Evolutionary conservation across 495 filamentous ascomycete species (phyloP).

Genomic region (Aeminium ludgeri): DNA sequence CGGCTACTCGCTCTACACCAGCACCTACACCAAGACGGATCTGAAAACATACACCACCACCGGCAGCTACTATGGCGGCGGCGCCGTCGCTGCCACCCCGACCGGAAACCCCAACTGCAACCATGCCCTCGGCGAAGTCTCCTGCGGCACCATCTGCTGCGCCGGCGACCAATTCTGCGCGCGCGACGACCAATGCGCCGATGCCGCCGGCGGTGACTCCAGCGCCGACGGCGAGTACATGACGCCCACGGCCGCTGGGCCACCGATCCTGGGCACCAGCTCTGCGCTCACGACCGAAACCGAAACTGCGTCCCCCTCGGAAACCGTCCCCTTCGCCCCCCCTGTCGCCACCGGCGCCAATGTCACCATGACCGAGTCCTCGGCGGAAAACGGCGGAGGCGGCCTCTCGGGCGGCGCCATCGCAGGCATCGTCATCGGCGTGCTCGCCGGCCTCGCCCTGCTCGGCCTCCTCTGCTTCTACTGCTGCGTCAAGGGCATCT

Average conservation of each 20-base stretch:
- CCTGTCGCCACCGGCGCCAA: conserved; percentile 38
- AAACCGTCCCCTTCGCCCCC: conserved; percentile 41
- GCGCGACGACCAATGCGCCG: conserved; percentile 12
- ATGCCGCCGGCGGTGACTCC: conserved; percentile 12
- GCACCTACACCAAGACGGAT: conserved; percentile 53
- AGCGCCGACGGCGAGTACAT: neutral
- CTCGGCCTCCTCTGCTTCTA: conserved; percentile 59
- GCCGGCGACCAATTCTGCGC: conserved; percentile 52
- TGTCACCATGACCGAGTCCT: conserved; percentile 24
- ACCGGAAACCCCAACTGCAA: conserved; percentile 37
- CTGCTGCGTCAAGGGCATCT: conserved; percentile 49
- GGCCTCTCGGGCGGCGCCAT: conserved; percentile 70
- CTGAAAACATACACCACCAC: conserved; percentile 48
- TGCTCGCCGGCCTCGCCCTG: conserved; percentile 56
- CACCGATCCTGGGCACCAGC: conserved; percentile 56
- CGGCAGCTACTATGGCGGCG: conserved; percentile 37
- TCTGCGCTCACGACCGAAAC: conserved; percentile 38
- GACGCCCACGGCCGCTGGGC: conserved; percentile 26
- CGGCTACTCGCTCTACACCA: conserved; percentile 44
- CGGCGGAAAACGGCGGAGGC: conserved; percentile 25
- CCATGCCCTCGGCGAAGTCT: conserved; percentile 39
- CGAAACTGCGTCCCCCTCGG: conserved; percentile 36
- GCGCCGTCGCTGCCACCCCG: conserved; percentile 26
- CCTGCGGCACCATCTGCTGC: conserved; percentile 65
- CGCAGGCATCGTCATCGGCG: conserved; percentile 85